Evolutionary conservation across 1,284 basidiomycete genomes (phyloP).

Genomic region (Microbotryum intermedium): DNA sequence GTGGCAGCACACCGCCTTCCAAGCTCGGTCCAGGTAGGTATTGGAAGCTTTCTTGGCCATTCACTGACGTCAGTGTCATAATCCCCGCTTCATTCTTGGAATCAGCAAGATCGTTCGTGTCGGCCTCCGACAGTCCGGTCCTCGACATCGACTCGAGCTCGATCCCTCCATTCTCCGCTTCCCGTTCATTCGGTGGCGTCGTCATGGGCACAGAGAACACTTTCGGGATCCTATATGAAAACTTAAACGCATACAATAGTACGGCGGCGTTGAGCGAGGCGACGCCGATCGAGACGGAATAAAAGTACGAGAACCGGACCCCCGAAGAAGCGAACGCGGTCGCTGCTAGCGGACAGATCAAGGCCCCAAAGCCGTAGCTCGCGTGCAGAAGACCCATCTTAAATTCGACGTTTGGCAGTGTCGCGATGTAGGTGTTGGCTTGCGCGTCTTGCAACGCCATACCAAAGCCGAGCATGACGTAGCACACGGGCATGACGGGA

Average conservation of each 20-base stretch:
- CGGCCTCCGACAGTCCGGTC: too few relatives aligned
- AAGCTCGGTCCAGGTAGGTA: too few relatives aligned
- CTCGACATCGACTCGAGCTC: background rate
- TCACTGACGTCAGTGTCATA: too few relatives aligned
- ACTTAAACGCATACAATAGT: slow-evolving; percentile 19
- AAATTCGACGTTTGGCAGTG: slow-evolving; percentile 10
- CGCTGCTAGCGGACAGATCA: slow-evolving; percentile 21
- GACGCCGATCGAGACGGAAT: slow-evolving; percentile 16
- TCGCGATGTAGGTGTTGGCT: slow-evolving; percentile 23
- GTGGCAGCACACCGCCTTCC: too few relatives aligned
- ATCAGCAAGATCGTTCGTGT: too few relatives aligned
- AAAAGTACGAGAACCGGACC: slow-evolving; percentile 21
- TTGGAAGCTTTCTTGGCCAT: too few relatives aligned
- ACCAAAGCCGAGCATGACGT: slow-evolving; percentile 18
- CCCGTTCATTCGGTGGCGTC: slow-evolving; percentile 1
- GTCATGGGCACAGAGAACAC: background rate
- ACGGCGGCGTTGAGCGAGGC: slow-evolving; percentile 6
- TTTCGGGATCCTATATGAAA: slow-evolving; percentile 17
- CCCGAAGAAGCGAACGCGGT: slow-evolving; percentile 24
- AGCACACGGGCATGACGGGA: slow-evolving; percentile 17
- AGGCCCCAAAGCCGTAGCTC: slow-evolving; percentile 17
- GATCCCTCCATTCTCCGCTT: background rate
- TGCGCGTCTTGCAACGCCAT: slow-evolving; percentile 21
- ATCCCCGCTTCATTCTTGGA: too few relatives aligned
- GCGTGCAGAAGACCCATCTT: slow-evolving; percentile 24